These are phyloP conservation scores for Aristolochia fimbriata DNA, from an alignment of 164 flowering plant genomes.

Conservation along the genomic window DNA sequence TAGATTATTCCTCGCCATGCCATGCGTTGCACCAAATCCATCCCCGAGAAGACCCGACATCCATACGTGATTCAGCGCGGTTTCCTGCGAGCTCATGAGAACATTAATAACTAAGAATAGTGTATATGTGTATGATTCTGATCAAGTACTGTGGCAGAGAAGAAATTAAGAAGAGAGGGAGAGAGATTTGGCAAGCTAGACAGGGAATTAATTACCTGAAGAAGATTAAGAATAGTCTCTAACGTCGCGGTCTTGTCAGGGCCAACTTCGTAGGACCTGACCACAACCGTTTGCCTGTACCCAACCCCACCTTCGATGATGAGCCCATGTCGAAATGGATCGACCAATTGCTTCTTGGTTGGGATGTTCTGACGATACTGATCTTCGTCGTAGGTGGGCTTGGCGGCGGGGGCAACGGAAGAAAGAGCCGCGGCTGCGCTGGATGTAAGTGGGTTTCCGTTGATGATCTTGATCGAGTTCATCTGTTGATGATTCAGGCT, in stretches of 20 bases:
- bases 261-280: constrained; percentile 64
- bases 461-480: constrained; percentile 18
- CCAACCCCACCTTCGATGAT: constrained; percentile 43
- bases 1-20: constrained; percentile 44
- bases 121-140: too few relatives aligned
- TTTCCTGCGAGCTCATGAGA: constrained; percentile 32
- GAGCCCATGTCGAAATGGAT: constrained; percentile 44
- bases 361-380: constrained; percentile 36
- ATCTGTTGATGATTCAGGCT: constrained; percentile 16
- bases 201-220: constrained; percentile 31
- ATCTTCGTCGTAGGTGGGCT: constrained; percentile 10
- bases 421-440: constrained; percentile 14
- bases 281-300: constrained; percentile 54
- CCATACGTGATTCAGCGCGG: constrained; percentile 56
- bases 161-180: not conserved
- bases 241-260: constrained; percentile 57
- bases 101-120: not conserved
- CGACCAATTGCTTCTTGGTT: constrained; percentile 36
- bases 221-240: constrained; percentile 55
- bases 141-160: too few relatives aligned
- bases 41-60: constrained; percentile 42
- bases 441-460: constrained; percentile 18
- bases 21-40: constrained; percentile 58
- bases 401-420: constrained; percentile 9
- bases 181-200: not conserved